These are phyloP conservation scores for Thalassia testudinum DNA, from an alignment of 116 monocot genomes.

Conservation along the genomic window DNA sequence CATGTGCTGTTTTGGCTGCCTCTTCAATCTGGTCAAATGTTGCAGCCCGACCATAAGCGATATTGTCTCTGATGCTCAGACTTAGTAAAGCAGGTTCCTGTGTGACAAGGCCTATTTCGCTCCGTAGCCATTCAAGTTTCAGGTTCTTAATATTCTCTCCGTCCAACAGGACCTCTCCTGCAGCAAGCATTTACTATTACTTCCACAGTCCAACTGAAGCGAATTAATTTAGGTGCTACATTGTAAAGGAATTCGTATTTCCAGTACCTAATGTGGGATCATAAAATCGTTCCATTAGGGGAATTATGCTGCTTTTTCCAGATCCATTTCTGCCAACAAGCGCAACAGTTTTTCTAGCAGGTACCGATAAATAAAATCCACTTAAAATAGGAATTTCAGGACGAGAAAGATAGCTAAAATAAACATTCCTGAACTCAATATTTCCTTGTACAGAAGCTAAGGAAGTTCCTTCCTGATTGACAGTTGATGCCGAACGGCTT, in stretches of 20 bases:
- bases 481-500: slow-evolving; percentile 79
- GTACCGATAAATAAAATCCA: slow-evolving; percentile 90
- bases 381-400: slow-evolving; percentile 97
- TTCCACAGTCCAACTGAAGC: too few species aligned
- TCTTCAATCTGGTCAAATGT: slow-evolving; percentile 92
- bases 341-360: slow-evolving; percentile 95
- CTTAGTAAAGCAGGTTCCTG: slow-evolving; percentile 93
- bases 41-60: slow-evolving; percentile 89
- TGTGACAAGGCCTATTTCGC: slow-evolving; percentile 96
- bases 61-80: slow-evolving; percentile 92
- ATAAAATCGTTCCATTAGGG: slow-evolving; percentile 98
- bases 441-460: slow-evolving; percentile 76
- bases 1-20: slow-evolving; percentile 98
- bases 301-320: slow-evolving; percentile 99
- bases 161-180: slow-evolving; percentile 97
- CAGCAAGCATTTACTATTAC: background rate
- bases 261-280: slow-evolving; percentile 87
- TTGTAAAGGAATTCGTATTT: too few species aligned
- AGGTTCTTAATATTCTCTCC: slow-evolving; percentile 92
- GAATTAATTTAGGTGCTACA: too few species aligned
- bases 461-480: slow-evolving; percentile 77
- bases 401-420: slow-evolving; percentile 96
- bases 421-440: slow-evolving; percentile 95
- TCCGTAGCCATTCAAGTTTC: slow-evolving; percentile 93
- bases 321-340: slow-evolving; percentile 99